These are phyloP conservation scores for Lepidium sativum DNA, from an alignment of 345 rosid genomes.

Conservation along the genomic window DNA sequence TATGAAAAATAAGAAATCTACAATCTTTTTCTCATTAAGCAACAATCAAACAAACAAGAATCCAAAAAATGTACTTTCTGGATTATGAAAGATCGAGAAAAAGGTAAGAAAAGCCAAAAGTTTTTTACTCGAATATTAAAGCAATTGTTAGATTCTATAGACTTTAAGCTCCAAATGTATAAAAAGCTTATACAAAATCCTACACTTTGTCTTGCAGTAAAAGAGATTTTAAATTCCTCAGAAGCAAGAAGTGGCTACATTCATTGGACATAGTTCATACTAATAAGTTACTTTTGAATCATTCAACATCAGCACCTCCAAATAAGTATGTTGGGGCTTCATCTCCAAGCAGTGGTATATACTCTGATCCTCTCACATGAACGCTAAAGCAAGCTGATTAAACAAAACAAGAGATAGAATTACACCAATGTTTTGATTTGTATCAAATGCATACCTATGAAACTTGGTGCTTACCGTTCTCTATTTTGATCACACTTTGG, in stretches of 20 bases:
- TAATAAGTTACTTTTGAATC: too few species aligned
- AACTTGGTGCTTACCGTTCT: slow-evolving; percentile 49
- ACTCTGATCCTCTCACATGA: slow-evolving; percentile 83
- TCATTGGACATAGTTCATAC: neutral
- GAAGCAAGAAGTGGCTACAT: neutral
- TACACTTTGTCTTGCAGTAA: neutral
- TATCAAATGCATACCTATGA: neutral
- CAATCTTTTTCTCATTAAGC: neutral
- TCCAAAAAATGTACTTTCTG: neutral
- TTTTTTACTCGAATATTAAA: neutral
- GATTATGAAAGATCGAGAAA: neutral
- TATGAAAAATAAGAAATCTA: neutral
- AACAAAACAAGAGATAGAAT: neutral
- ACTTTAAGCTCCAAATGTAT: neutral
- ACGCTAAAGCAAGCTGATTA: slow-evolving; percentile 77
- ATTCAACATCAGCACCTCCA: slow-evolving; percentile 39
- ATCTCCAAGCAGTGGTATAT: slow-evolving; percentile 54
- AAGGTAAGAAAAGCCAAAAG: neutral
- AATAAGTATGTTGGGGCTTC: slow-evolving; percentile 39
- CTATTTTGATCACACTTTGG: slow-evolving; percentile 85
- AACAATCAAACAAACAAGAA: slow-evolving; percentile 4
- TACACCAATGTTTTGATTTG: neutral
- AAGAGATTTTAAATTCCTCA: neutral
- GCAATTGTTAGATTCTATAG: neutral
- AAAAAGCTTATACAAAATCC: neutral